Evolutionary conservation across 495 filamentous ascomycete species (phyloP).

Genomic region (Penicillium malachiteum): DNA sequence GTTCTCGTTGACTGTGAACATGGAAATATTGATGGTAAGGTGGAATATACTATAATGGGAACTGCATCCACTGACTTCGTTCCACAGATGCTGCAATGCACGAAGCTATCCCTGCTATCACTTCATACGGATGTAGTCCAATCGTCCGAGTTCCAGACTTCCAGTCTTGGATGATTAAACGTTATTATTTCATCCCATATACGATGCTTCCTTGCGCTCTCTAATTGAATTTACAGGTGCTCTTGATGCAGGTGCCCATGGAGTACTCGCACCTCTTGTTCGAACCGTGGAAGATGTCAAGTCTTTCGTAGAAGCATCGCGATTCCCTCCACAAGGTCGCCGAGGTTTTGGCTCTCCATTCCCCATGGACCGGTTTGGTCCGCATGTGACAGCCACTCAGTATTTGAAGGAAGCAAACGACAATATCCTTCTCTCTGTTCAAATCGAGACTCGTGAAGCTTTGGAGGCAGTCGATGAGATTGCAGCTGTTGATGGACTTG

Average conservation of each 20-base stretch:
- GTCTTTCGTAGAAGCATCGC: constrained; percentile 54
- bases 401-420: constrained; percentile 77
- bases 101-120: constrained; percentile 70
- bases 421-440: constrained; percentile 68
- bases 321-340: constrained; percentile 29
- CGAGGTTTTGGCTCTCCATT: constrained; percentile 29
- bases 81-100: constrained; percentile 70
- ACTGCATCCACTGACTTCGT: neutral
- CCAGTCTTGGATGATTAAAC: constrained; percentile 70
- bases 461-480: constrained; percentile 69
- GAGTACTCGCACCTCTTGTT: constrained; percentile 61
- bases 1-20: constrained; percentile 9
- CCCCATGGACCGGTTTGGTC: constrained; percentile 16
- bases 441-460: constrained; percentile 78
- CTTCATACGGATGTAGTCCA: constrained; percentile 62
- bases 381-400: constrained; percentile 24
- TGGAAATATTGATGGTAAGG: constrained; percentile 9
- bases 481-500: constrained; percentile 67
- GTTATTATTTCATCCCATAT: constrained; percentile 40
- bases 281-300: constrained; percentile 65
- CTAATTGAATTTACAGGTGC: constrained; percentile 49
- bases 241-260: constrained; percentile 57
- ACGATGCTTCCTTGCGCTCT: neutral
- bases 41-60: neutral
- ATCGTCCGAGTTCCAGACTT: constrained; percentile 66